phyloP scores from a whole-genome alignment of 2,329 filamentous ascomycete species.

The Pseudogymnoascus destructans region DNA sequence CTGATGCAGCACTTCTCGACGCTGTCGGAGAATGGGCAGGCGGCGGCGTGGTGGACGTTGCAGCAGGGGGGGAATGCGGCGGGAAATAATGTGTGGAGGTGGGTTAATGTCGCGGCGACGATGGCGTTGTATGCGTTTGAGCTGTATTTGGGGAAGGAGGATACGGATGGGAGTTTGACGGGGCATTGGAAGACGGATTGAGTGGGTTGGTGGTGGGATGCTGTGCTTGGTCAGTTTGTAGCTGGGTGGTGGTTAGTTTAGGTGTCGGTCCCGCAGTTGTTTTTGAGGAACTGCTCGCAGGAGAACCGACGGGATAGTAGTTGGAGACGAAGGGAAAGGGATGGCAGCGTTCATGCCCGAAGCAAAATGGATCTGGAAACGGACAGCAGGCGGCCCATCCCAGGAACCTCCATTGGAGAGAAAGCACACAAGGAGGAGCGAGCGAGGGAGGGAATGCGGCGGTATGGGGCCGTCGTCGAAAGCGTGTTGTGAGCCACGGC shows the following conservation, averaged over 20 bases:
- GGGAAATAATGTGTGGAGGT: conserved; percentile 66
- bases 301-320: not conserved
- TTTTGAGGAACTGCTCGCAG: not conserved
- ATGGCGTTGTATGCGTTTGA: conserved; percentile 87
- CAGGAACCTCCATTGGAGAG: not conserved
- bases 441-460: not conserved
- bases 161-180: conserved; percentile 58
- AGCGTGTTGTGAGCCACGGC: not conserved
- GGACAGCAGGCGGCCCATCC: not conserved
- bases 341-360: not conserved
- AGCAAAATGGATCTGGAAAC: not conserved
- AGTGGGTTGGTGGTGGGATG: conserved; percentile 22
- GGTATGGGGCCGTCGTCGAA: not conserved
- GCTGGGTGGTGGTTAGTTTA: not conserved
- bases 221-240: not conserved
- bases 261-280: not conserved
- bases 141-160: conserved; percentile 71
- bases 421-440: not conserved
- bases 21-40: conserved; percentile 47
- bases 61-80: conserved; percentile 71
- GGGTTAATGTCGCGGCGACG: conserved; percentile 82
- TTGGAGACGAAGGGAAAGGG: not conserved
- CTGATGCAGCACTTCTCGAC: conserved; percentile 91
- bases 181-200: conserved; percentile 91
- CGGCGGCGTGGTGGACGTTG: conserved; percentile 66